Evolutionary conservation across 1,284 basidiomycete genomes (phyloP).

Genomic region (Puccinia horiana): DNA sequence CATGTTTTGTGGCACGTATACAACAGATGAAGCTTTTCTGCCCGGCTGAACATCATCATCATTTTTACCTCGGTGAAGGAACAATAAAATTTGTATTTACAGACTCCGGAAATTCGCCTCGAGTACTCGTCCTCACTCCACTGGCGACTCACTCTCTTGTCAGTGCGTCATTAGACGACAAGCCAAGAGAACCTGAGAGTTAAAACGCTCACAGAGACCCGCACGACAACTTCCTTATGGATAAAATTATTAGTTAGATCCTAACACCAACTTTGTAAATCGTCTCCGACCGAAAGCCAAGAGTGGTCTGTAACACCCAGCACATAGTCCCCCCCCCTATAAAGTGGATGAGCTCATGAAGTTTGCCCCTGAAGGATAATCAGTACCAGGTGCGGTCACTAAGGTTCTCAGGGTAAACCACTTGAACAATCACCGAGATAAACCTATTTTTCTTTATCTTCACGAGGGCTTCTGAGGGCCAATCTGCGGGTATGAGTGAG

Average conservation of each 20-base stretch:
- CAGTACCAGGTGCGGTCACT: too few species aligned
- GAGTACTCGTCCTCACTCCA: neutral
- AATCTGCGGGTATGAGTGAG: too few species aligned
- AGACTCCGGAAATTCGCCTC: neutral
- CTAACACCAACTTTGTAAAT: neutral
- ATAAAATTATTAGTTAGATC: too few species aligned
- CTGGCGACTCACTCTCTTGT: neutral
- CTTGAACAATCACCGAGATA: too few species aligned
- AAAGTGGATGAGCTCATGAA: too few species aligned
- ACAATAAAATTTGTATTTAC: neutral
- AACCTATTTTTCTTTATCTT: too few species aligned
- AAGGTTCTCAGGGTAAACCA: too few species aligned
- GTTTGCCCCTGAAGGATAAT: too few species aligned
- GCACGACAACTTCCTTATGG: neutral
- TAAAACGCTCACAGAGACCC: neutral
- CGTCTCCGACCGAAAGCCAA: neutral
- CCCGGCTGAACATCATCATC: neutral
- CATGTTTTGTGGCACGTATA: neutral
- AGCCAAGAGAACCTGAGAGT: neutral
- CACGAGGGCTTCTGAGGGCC: too few species aligned
- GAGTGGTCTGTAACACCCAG: neutral
- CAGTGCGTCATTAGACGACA: neutral
- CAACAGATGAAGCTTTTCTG: neutral
- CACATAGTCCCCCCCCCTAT: too few species aligned
- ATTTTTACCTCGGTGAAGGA: conserved; percentile 4